A percentile compares a stretch with the other conserved stretches of the same genome.
Conservation (phyloP, 768 basidiomycete species). For the Nidularia pulvinata region DNA sequence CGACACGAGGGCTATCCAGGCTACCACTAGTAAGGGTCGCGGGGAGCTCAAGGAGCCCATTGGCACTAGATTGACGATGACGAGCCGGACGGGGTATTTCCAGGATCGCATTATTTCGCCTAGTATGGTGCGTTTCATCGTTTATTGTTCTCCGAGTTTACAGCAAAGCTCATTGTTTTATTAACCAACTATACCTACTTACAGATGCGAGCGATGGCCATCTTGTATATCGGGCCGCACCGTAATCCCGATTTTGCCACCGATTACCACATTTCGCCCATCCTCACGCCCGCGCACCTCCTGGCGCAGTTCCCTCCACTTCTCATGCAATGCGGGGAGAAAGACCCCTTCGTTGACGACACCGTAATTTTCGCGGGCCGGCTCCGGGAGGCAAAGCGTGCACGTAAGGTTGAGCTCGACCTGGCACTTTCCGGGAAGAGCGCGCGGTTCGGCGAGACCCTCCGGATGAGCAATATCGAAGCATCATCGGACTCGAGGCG, state of each 20-base stretch:
- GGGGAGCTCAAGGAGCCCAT: slow-evolving; percentile 56
- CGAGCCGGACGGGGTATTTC: slow-evolving; percentile 90
- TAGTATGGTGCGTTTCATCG: slow-evolving; percentile 75
- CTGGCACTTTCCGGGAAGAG: slow-evolving; percentile 59
- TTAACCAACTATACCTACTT: too few species aligned
- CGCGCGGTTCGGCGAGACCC: slow-evolving; percentile 57
- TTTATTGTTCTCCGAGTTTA: slow-evolving; percentile 4
- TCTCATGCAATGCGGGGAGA: slow-evolving; percentile 94
- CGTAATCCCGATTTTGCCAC: slow-evolving; percentile 93
- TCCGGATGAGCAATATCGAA: slow-evolving; percentile 59
- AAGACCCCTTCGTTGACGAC: slow-evolving; percentile 94
- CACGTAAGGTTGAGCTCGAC: slow-evolving; percentile 74
- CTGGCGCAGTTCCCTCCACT: slow-evolving; percentile 95
- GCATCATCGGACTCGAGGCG: slow-evolving; percentile 24
- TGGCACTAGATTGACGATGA: slow-evolving; percentile 93
- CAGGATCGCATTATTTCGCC: slow-evolving; percentile 94
- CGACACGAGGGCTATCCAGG: slow-evolving; percentile 39
- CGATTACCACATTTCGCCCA: slow-evolving; percentile 96
- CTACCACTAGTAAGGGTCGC: slow-evolving; percentile 23
- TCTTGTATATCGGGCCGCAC: slow-evolving; percentile 93
- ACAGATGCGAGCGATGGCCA: slow-evolving; percentile 99
- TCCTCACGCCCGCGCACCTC: slow-evolving; percentile 80
- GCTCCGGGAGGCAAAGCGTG: slow-evolving; percentile 92
- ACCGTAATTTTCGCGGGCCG: slow-evolving; percentile 96
- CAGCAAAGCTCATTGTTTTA: too few species aligned